phyloP scores from a whole-genome alignment of 306 rosid genomes.

The Ormosia semicastrata region DNA sequence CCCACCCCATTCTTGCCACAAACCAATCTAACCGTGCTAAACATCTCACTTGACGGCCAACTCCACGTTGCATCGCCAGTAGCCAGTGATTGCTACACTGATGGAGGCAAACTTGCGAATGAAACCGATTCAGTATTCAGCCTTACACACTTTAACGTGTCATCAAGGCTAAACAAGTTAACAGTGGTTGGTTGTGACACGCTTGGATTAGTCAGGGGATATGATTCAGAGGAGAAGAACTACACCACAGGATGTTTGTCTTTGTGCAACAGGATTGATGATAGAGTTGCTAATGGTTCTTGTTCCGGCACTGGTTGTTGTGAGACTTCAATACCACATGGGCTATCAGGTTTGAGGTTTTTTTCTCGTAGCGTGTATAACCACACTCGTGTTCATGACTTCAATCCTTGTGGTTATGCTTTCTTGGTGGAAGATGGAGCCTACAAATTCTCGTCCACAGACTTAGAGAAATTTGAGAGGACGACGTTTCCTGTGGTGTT shows the following conservation, averaged over 20 bases:
- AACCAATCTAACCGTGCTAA: neutral
- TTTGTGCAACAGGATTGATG: neutral
- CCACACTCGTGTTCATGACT: neutral
- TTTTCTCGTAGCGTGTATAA: fast-evolving
- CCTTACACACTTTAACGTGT: neutral
- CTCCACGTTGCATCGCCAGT: slow-evolving; percentile 8
- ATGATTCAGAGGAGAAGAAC: fast-evolving
- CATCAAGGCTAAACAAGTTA: slow-evolving; percentile 30
- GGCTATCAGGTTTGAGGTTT: neutral
- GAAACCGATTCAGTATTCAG: neutral
- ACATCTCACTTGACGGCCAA: slow-evolving; percentile 35
- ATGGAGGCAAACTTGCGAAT: neutral
- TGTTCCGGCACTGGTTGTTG: slow-evolving; percentile 53
- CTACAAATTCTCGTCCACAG: slow-evolving; percentile 15
- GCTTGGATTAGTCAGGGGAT: fast-evolving
- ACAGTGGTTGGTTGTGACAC: slow-evolving; percentile 41
- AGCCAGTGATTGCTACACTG: slow-evolving; percentile 5
- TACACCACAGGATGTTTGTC: slow-evolving; percentile 38
- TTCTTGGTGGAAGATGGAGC: slow-evolving; percentile 9
- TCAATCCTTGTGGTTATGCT: slow-evolving; percentile 41
- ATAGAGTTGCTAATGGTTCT: neutral
- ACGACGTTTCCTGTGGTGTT: neutral
- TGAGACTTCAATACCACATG: slow-evolving; percentile 22
- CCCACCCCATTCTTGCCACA: neutral
- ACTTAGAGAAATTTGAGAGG: neutral